Evolutionary conservation across 805 yeast genomes (phyloP).

Genomic region (Metschnikowia cerradonensis): DNA sequence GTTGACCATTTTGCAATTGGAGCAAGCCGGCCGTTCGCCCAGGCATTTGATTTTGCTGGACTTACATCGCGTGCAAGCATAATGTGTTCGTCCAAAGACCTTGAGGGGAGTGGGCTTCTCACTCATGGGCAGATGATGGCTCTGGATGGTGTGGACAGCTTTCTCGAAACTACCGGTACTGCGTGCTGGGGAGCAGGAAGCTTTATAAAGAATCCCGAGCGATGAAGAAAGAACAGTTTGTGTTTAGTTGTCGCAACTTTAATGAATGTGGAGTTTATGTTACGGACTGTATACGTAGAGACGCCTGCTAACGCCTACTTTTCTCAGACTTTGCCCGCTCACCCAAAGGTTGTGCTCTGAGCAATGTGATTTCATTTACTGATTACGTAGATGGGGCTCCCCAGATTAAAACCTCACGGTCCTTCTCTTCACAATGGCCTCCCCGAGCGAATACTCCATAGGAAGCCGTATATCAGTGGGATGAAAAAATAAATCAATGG

Average conservation of each 20-base stretch:
- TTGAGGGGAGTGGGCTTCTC: constrained; percentile 29
- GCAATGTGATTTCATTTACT: not conserved
- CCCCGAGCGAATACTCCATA: not conserved
- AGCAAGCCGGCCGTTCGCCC: constrained; percentile 40
- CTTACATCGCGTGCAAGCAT: constrained; percentile 42
- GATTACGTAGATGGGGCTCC: not conserved
- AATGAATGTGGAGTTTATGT: not conserved
- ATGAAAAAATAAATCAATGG: not conserved
- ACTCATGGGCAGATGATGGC: constrained; percentile 5
- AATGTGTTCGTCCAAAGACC: constrained; percentile 40
- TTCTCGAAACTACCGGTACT: not conserved
- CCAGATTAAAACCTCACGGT: not conserved
- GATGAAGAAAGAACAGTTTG: not conserved
- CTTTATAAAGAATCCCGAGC: not conserved
- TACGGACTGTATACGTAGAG: constrained; percentile 2
- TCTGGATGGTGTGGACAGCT: not conserved
- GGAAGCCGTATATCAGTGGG: not conserved
- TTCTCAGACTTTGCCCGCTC: not conserved
- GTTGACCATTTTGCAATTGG: constrained; percentile 34
- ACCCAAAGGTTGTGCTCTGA: not conserved
- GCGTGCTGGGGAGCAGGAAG: not conserved
- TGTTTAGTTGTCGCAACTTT: not conserved
- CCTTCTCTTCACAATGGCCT: not conserved
- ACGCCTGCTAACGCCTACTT: constrained; percentile 1
- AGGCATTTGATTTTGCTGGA: constrained; percentile 38